phyloP scores from a whole-genome alignment of 805 yeast species.

The Candida mattraensis region DNA sequence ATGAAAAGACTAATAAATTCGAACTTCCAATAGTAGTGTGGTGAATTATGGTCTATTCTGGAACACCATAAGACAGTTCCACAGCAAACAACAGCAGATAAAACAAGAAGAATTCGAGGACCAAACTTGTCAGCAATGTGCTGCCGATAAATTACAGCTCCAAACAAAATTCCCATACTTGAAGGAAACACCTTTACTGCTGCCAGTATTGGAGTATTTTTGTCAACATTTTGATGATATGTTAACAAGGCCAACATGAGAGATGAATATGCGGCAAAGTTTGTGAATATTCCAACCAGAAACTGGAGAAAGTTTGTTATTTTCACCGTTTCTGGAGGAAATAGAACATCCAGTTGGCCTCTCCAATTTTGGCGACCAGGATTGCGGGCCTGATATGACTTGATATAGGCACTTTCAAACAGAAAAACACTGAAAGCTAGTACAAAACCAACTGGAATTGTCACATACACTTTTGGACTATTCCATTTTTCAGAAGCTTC shows the following conservation, averaged over 20 bases:
- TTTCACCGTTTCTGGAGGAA: constrained; percentile 20
- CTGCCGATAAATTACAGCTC: constrained; percentile 24
- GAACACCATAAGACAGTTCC: constrained; percentile 23
- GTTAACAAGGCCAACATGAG: constrained; percentile 13
- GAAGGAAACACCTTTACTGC: constrained; percentile 39
- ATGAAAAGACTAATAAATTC: constrained; percentile 26
- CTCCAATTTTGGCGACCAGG: constrained; percentile 24
- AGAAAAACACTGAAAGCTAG: no score
- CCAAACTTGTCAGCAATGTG: constrained; percentile 20
- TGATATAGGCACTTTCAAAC: no score
- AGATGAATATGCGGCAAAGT: constrained; percentile 11
- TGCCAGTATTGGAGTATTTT: constrained; percentile 34
- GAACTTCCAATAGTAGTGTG: constrained; percentile 24
- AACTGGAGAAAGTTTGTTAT: constrained; percentile 24
- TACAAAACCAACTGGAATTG: no score
- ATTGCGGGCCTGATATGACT: neutral
- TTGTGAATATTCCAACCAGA: constrained; percentile 10
- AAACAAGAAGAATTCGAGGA: constrained; percentile 17
- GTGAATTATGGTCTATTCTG: constrained; percentile 14
- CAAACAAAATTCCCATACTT: constrained; percentile 32
- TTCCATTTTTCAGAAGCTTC: constrained; percentile 46
- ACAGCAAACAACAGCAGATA: constrained; percentile 8
- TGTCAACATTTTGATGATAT: constrained; percentile 30
- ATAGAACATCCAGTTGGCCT: constrained; percentile 18
- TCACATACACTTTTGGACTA: constrained; percentile 35